Evolutionary conservation across 768 basidiomycete species (phyloP).

Genomic region (Phaffia australis): DNA sequence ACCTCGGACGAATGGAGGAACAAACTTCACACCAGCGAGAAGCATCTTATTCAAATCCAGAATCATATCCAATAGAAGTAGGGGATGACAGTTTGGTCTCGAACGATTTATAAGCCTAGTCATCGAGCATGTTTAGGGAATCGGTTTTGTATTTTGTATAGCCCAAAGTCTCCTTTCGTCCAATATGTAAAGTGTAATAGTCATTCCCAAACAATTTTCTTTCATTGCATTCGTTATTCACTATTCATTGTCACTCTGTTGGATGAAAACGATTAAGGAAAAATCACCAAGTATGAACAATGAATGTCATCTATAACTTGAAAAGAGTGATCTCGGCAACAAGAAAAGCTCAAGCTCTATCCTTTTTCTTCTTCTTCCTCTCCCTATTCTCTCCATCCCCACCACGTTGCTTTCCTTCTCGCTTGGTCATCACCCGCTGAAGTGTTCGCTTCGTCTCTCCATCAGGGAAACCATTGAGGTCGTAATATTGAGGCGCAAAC

Average conservation of each 20-base stretch:
- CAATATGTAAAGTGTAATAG: too few relatives aligned
- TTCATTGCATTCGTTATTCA: too few relatives aligned
- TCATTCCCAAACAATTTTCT: too few relatives aligned
- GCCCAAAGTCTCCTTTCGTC: too few relatives aligned
- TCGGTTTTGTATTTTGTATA: too few relatives aligned
- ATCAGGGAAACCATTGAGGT: conserved; percentile 19
- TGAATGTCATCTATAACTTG: too few relatives aligned
- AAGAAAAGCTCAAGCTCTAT: conserved; percentile 1
- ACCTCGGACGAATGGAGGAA: conserved; percentile 4
- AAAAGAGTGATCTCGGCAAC: too few relatives aligned
- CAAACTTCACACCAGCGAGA: neutral
- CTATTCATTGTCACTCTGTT: too few relatives aligned
- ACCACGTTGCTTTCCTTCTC: conserved; percentile 15
- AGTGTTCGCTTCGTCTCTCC: conserved; percentile 26
- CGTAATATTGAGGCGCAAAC: conserved; percentile 51
- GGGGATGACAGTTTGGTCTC: conserved; percentile 10
- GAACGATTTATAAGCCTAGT: too few relatives aligned
- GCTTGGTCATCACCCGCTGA: conserved; percentile 13
- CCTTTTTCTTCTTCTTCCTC: conserved; percentile 29
- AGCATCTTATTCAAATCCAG: neutral
- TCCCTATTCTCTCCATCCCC: conserved; percentile 15
- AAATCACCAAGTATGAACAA: too few relatives aligned
- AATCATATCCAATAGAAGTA: neutral
- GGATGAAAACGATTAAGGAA: too few relatives aligned
- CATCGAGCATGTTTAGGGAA: too few relatives aligned